phyloP scores from a whole-genome alignment of 768 basidiomycete species.

The Ramaria sp. region DNA sequence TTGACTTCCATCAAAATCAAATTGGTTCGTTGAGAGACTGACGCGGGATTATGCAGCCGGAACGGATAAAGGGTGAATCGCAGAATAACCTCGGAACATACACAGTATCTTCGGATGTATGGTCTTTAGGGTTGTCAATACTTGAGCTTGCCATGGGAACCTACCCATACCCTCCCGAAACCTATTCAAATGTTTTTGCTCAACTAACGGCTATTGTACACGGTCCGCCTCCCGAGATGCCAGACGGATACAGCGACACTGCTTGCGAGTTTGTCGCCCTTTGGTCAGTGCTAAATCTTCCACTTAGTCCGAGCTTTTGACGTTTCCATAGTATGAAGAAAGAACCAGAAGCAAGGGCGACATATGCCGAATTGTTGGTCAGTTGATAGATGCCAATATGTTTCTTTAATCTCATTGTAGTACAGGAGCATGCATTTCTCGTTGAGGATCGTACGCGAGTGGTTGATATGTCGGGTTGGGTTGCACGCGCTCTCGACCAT shows the following conservation, averaged over 20 bases:
- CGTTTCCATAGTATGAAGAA: slow-evolving; percentile 42
- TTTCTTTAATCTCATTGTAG: slow-evolving; percentile 3
- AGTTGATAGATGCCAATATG: slow-evolving; percentile 18
- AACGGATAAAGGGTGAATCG: slow-evolving; percentile 92
- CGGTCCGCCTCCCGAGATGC: slow-evolving; percentile 83
- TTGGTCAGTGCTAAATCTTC: slow-evolving; percentile 32
- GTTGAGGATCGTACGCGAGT: slow-evolving; percentile 41
- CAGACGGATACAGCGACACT: slow-evolving; percentile 51
- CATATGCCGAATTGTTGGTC: slow-evolving; percentile 72
- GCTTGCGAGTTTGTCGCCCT: slow-evolving; percentile 75
- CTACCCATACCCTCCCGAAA: slow-evolving; percentile 97
- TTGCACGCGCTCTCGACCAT: slow-evolving; percentile 34
- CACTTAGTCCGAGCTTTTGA: background rate
- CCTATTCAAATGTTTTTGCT: slow-evolving; percentile 94
- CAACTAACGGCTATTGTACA: slow-evolving; percentile 95
- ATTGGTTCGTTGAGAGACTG: background rate
- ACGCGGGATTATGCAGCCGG: slow-evolving; percentile 44
- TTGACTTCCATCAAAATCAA: slow-evolving; percentile 8
- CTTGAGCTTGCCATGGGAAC: slow-evolving; percentile 82
- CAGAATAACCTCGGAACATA: slow-evolving; percentile 80
- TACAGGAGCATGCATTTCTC: slow-evolving; percentile 72
- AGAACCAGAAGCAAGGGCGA: slow-evolving; percentile 66
- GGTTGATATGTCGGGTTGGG: slow-evolving; percentile 85
- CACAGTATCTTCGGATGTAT: slow-evolving; percentile 94
- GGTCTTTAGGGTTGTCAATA: slow-evolving; percentile 91